Evolutionary conservation across 1,284 basidiomycete species (phyloP), one percentile per base, ranked within the genome.

Genomic region (Boletellus deceptivus): DNA sequence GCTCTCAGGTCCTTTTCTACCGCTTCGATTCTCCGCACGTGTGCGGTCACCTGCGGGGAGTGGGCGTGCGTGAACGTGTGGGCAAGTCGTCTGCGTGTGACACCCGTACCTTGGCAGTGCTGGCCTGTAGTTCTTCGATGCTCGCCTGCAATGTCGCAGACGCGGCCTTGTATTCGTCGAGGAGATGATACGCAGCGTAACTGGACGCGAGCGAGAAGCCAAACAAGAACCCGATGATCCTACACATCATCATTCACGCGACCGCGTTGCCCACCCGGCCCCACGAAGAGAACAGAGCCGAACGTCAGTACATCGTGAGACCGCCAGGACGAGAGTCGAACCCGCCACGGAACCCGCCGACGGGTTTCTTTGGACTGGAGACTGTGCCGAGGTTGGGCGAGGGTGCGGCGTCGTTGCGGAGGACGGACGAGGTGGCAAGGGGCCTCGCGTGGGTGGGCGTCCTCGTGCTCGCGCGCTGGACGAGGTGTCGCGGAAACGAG

Each of bases 151-250:
- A 74, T 25, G 89, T 80, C 24, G 86, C 85, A 6, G 88, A 91
- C 8, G 93, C 92, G 46, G 82, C 75, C 69, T 93, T 91, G 72
- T 93, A 94, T 72, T 96, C 93, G 59, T 95, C 89, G 46, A 95
- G 74, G 24, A 97, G 75, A 65, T 91, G 85, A 68, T 93, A 95
- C 43, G 91, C 87, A 42, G 91, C 91, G 62, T 88, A 83, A 0
- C 89, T 85, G 2, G 91, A 87, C 7, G 88, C 88, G 38, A 92
- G 70, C 6, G 91, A 92, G 73, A 95, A 94, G 0, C 93, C 93
- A 61, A 93, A 82, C 40, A 95, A 72, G 67, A 96, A 96, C 0
- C 93, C 93, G 25, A 94, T 79, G 50, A 96, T 83, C 45, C 91
- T 94, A 59, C 17, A 40, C 29, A 29, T n/a, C n/a, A n/a, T n/a